Conservation (phyloP, 331 rosid species). For the Cydonia oblonga region DNA sequence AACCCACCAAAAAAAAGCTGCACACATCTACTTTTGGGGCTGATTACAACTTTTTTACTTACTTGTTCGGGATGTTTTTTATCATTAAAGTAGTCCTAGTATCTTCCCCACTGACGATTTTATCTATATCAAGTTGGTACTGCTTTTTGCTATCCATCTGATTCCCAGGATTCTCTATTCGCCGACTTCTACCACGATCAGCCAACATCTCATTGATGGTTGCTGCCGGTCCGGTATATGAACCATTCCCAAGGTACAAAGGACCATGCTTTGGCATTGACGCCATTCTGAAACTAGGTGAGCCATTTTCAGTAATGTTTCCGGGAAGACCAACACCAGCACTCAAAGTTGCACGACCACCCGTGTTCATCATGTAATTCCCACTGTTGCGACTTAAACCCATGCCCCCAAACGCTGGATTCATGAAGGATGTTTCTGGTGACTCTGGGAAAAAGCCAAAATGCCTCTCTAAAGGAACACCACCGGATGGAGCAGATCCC, state of each 20-base stretch:
- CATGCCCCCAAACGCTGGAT: constrained; percentile 32
- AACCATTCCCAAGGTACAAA: constrained; percentile 61
- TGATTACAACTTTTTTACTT: constrained; percentile 12
- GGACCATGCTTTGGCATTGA: constrained; percentile 61
- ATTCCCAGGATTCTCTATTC: constrained; percentile 51
- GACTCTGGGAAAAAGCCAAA: constrained; percentile 73
- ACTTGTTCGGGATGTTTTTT: constrained; percentile 93
- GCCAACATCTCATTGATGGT: constrained; percentile 40
- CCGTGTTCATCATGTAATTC: constrained; percentile 49
- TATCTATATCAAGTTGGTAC: constrained; percentile 88
- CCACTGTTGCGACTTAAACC: constrained; percentile 43
- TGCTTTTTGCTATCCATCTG: constrained; percentile 67
- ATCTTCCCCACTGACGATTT: constrained; percentile 72
- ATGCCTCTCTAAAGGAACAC: constrained; percentile 61
- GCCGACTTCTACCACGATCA: constrained; percentile 60
- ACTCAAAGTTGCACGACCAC: constrained; percentile 38
- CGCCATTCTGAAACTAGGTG: constrained; percentile 68
- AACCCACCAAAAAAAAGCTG: not conserved
- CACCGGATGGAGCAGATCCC: constrained; percentile 90
- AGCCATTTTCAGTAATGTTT: constrained; percentile 48
- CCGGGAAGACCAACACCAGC: constrained; percentile 56
- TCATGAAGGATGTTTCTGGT: constrained; percentile 65
- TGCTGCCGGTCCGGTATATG: constrained; percentile 47
- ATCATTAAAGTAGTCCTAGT: constrained; percentile 89
- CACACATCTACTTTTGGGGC: not conserved